Evolutionary conservation across 805 yeast species (phyloP).

Genomic region (Yarrowia bubula): DNA sequence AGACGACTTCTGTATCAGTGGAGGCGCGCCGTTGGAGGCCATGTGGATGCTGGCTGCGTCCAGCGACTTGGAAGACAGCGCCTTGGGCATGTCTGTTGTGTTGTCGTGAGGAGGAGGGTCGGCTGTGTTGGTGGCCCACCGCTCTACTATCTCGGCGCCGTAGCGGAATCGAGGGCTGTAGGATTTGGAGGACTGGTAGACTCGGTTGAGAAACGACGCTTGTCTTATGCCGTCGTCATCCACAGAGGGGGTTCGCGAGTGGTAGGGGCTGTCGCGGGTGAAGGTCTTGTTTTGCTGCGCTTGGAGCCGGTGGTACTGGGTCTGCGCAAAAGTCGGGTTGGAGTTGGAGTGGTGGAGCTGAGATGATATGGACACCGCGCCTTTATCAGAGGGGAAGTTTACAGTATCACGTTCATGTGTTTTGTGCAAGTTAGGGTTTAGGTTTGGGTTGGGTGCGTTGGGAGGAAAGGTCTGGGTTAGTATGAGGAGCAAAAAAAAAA

Average conservation of each 20-base stretch:
- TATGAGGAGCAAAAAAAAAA: neutral
- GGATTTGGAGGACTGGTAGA: slow-evolving; percentile 24
- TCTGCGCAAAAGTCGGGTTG: slow-evolving; percentile 3
- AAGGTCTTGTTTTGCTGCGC: neutral
- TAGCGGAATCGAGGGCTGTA: slow-evolving; percentile 47
- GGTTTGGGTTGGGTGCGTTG: slow-evolving; percentile 26
- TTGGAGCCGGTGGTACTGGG: slow-evolving; percentile 10
- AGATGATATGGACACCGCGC: slow-evolving; percentile 9
- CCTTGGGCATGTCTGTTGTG: slow-evolving; percentile 21
- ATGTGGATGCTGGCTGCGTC: slow-evolving; percentile 16
- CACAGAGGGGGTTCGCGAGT: slow-evolving; percentile 14
- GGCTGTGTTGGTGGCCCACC: neutral
- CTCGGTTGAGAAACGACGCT: slow-evolving; percentile 21
- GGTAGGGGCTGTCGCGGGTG: slow-evolving; percentile 22
- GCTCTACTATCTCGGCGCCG: slow-evolving; percentile 59
- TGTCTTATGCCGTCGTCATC: slow-evolving; percentile 19
- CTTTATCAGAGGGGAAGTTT: slow-evolving; percentile 24
- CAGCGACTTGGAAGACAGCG: slow-evolving; percentile 21
- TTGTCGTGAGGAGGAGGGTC: neutral
- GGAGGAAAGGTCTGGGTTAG: slow-evolving; percentile 27
- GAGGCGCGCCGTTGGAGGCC: slow-evolving; percentile 14
- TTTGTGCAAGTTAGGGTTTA: slow-evolving; percentile 21
- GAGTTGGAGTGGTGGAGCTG: neutral
- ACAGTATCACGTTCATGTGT: slow-evolving; percentile 27
- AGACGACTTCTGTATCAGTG: slow-evolving; percentile 20